Evolutionary conservation across 208 protist species (phyloP).

Genomic region (Tritrichomonas foetus): DNA sequence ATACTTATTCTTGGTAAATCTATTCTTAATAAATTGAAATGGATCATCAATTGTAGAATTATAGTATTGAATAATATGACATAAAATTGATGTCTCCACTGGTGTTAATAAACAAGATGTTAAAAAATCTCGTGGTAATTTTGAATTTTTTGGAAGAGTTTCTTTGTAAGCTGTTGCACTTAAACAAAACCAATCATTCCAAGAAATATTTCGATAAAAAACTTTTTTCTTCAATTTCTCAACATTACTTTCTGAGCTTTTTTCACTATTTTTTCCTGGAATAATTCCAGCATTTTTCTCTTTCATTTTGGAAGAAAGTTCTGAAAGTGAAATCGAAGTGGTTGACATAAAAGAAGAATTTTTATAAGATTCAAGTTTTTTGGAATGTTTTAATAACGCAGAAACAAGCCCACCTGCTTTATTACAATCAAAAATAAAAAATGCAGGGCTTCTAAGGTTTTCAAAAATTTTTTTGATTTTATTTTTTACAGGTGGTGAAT

Average conservation of each 20-base stretch:
- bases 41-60: neutral
- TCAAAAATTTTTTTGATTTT: neutral
- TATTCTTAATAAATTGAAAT: neutral
- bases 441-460: neutral
- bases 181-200: neutral
- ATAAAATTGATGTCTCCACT: neutral
- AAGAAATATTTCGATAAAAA: too few relatives aligned
- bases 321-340: too few relatives aligned
- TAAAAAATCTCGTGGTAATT: neutral
- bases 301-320: too few relatives aligned
- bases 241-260: neutral
- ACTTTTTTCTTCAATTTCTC: neutral
- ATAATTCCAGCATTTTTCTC: neutral
- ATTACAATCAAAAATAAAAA: conserved; percentile 23
- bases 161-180: neutral
- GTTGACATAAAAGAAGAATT: too few relatives aligned
- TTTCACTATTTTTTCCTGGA: neutral
- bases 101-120: neutral
- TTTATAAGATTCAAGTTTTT: neutral
- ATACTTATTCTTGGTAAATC: neutral
- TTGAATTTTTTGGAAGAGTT: neutral
- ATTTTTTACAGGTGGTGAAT: neutral
- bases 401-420: neutral
- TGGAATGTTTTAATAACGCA: neutral
- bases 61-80: neutral